Percentiles rank a stretch among this genome's conserved stretches.
These are phyloP conservation scores for Cladophialophora exuberans DNA, from an alignment of 2,329 filamentous ascomycete species.

Conservation along the genomic window DNA sequence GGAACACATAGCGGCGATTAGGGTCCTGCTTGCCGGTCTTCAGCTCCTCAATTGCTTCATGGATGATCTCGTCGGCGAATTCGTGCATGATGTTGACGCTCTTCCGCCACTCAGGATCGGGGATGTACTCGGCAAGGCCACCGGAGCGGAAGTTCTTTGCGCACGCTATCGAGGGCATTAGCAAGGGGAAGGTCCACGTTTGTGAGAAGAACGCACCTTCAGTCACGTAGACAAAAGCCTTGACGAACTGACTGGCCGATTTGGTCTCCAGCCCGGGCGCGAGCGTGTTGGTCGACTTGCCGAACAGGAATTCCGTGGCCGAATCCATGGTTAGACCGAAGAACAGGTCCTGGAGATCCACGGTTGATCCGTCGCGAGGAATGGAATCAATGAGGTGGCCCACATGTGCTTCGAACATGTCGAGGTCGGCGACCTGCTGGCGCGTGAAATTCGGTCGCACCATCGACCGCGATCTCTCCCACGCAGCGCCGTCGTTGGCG, in stretches of 20 bases:
- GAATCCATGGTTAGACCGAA: constrained; percentile 69
- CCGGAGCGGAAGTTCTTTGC: constrained; percentile 25
- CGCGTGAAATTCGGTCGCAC: constrained; percentile 56
- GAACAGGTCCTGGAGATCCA: constrained; percentile 64
- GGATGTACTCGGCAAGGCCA: constrained; percentile 24
- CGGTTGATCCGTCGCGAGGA: constrained; percentile 55
- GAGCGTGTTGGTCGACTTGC: constrained; percentile 49
- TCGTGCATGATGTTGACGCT: constrained; percentile 31
- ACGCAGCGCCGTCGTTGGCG: constrained; percentile 51
- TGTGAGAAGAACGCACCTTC: constrained; percentile 13
- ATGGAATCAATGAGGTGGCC: constrained; percentile 62
- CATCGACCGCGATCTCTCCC: constrained; percentile 50
- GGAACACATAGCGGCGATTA: constrained; percentile 54
- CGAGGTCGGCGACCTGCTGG: constrained; percentile 57
- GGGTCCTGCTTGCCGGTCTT: constrained; percentile 38
- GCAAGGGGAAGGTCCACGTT: background rate
- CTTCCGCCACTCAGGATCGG: constrained; percentile 25
- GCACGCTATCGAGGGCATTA: constrained; percentile 10
- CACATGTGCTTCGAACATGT: constrained; percentile 65
- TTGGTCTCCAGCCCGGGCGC: constrained; percentile 28
- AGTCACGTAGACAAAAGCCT: constrained; percentile 28
- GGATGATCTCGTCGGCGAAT: constrained; percentile 31
- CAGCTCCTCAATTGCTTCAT: constrained; percentile 25
- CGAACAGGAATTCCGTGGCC: constrained; percentile 70
- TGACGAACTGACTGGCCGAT: constrained; percentile 29